Evolutionary conservation across 2,329 filamentous ascomycete genomes (phyloP).

Genomic region (Aspergillus carbonarius): DNA sequence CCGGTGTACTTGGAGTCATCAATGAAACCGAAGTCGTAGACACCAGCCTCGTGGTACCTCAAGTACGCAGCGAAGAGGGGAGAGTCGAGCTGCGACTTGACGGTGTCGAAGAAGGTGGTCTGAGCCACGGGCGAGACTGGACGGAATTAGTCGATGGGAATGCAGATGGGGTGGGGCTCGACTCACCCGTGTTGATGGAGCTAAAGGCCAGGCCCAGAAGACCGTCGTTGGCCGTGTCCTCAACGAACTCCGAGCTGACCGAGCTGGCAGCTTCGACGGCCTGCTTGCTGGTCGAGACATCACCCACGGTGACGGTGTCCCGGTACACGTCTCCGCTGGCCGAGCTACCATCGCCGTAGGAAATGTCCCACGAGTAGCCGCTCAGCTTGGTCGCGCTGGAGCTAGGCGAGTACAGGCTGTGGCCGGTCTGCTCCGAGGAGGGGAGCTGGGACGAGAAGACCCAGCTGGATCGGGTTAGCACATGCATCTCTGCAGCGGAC

Average conservation of each 20-base stretch:
- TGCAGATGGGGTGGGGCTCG: background rate
- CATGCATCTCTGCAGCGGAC: background rate
- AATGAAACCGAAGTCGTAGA: constrained; percentile 61
- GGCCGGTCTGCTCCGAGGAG: constrained; percentile 51
- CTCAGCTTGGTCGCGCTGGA: constrained; percentile 45
- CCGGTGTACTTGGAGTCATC: constrained; percentile 60
- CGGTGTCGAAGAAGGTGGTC: constrained; percentile 62
- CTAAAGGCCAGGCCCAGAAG: constrained; percentile 62
- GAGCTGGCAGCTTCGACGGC: constrained; percentile 64
- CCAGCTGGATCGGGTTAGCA: constrained; percentile 50
- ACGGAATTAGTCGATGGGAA: background rate
- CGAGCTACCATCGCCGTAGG: constrained; percentile 64
- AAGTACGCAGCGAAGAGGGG: constrained; percentile 57
- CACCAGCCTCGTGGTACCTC: constrained; percentile 53
- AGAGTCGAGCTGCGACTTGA: constrained; percentile 50
- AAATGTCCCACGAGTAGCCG: constrained; percentile 59
- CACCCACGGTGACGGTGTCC: constrained; percentile 63
- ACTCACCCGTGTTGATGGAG: constrained; percentile 54
- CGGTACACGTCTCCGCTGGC: constrained; percentile 65
- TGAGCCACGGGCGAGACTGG: constrained; percentile 49
- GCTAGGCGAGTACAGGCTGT: constrained; percentile 59
- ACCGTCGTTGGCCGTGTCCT: constrained; percentile 57
- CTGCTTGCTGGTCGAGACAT: constrained; percentile 59
- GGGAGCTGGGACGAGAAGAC: constrained; percentile 63
- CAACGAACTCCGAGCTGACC: constrained; percentile 55